A percentile compares a stretch with the other conserved stretches of the same genome.
These are phyloP conservation scores for Paracoccidioides lutzii DNA, from an alignment of 2,329 filamentous ascomycete genomes.

Conservation along the genomic window DNA sequence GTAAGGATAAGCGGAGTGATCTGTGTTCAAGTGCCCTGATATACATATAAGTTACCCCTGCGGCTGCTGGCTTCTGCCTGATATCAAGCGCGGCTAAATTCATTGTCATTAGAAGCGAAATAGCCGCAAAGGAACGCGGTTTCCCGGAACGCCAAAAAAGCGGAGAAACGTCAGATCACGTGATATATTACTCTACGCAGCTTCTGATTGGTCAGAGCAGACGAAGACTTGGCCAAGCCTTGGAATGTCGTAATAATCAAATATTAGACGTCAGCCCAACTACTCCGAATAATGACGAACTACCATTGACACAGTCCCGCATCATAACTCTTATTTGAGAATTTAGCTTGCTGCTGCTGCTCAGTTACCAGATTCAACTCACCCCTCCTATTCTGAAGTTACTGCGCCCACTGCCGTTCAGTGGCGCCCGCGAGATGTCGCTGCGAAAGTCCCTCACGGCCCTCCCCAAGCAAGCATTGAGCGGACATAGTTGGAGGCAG, in stretches of 20 bases:
- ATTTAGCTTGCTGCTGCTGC: no score
- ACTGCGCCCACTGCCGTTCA: not conserved
- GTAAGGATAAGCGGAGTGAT: no score
- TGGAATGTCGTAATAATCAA: no score
- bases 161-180: conserved; percentile 2
- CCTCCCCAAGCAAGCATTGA: conserved; percentile 20
- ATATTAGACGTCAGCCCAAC: no score
- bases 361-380: no score
- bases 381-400: not conserved
- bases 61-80: conserved; percentile 1
- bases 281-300: no score
- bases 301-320: no score
- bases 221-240: not conserved
- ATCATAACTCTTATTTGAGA: no score
- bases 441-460: conserved; percentile 26
- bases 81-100: not conserved
- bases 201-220: conserved; percentile 1
- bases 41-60: no score
- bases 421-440: conserved; percentile 23
- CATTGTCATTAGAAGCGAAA: not conserved
- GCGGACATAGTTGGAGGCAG: conserved; percentile 14
- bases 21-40: no score
- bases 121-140: conserved; percentile 1
- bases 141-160: not conserved
- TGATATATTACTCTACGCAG: not conserved